A percentile compares a stretch with the other conserved stretches of the same genome.
Evolutionary conservation across 495 filamentous ascomycete genomes (phyloP).

Genomic region (Glonium stellatum): DNA sequence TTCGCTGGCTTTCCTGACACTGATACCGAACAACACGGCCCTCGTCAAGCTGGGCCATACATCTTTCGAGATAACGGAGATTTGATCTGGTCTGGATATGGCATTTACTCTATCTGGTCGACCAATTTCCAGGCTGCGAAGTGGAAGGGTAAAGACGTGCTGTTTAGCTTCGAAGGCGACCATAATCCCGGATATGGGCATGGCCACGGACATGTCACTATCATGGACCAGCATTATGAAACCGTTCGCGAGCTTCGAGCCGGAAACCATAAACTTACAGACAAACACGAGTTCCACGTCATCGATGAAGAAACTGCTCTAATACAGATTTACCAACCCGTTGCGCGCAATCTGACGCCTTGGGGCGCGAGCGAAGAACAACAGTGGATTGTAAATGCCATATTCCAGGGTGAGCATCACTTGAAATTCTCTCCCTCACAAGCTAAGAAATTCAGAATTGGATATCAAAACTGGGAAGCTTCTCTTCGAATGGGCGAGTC

Average conservation of each 20-base stretch:
- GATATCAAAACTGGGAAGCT: constrained; percentile 37
- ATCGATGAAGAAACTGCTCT: constrained; percentile 40
- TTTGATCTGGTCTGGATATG: constrained; percentile 51
- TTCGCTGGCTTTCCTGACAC: constrained; percentile 43
- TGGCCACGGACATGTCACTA: constrained; percentile 46
- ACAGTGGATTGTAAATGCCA: constrained; percentile 43
- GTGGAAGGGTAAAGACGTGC: constrained; percentile 47
- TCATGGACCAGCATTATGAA: constrained; percentile 49
- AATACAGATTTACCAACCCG: constrained; percentile 40
- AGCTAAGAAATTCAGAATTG: constrained; percentile 25
- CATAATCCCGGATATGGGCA: constrained; percentile 50
- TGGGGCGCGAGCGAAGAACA: constrained; percentile 38
- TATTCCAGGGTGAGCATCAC: constrained; percentile 36
- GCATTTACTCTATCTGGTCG: constrained; percentile 48
- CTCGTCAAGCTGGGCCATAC: constrained; percentile 49
- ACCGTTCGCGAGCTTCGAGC: constrained; percentile 48
- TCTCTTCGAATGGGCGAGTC: constrained; percentile 39
- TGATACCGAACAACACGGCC: constrained; percentile 43
- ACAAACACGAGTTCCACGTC: constrained; percentile 51
- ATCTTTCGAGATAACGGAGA: constrained; percentile 51
- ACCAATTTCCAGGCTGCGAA: constrained; percentile 43
- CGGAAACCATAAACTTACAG: constrained; percentile 47
- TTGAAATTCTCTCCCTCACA: background rate
- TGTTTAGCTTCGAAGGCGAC: constrained; percentile 50
- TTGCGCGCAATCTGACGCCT: constrained; percentile 33